phyloP scores from a whole-genome alignment of 78 protist species.

The Cavenderia fasciculata region DNA sequence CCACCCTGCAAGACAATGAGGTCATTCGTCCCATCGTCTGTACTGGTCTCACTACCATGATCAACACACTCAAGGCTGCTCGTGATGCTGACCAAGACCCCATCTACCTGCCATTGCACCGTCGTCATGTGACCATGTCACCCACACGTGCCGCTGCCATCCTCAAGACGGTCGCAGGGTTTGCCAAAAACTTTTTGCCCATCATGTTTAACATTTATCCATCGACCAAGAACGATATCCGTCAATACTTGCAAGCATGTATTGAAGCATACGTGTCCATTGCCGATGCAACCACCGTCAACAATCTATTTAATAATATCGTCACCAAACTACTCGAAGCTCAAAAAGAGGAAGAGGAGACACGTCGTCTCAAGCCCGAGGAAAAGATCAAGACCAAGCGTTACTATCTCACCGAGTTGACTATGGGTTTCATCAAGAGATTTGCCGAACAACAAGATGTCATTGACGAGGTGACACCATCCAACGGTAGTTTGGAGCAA shows the following conservation, averaged over 20 bases:
- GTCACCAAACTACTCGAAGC: constrained; percentile 64
- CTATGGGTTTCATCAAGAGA: constrained; percentile 60
- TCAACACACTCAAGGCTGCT: constrained; percentile 26
- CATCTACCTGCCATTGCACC: constrained; percentile 9
- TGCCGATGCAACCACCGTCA: constrained; percentile 12
- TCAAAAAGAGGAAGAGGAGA: constrained; percentile 20
- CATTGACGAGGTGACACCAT: too few species aligned
- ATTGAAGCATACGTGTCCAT: constrained; percentile 52
- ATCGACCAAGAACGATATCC: constrained; percentile 13
- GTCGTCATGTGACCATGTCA: background rate
- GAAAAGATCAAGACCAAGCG: constrained; percentile 46
- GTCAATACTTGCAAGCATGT: background rate
- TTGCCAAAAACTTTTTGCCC: constrained; percentile 48
- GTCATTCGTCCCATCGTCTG: constrained; percentile 7
- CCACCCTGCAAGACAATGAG: constrained; percentile 6
- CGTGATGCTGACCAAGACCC: background rate
- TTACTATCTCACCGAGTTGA: constrained; percentile 66
- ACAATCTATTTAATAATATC: constrained; percentile 17
- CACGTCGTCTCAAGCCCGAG: background rate
- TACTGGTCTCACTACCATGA: constrained; percentile 4
- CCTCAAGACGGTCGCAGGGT: constrained; percentile 18
- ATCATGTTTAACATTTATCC: constrained; percentile 62
- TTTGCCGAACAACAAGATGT: too few species aligned
- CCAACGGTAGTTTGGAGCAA: too few species aligned
- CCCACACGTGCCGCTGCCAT: constrained; percentile 5